Evolutionary conservation across 106 monocot genomes (phyloP), one percentile per base, ranked within the genome.

Genomic region (Cymbidium sinense): DNA sequence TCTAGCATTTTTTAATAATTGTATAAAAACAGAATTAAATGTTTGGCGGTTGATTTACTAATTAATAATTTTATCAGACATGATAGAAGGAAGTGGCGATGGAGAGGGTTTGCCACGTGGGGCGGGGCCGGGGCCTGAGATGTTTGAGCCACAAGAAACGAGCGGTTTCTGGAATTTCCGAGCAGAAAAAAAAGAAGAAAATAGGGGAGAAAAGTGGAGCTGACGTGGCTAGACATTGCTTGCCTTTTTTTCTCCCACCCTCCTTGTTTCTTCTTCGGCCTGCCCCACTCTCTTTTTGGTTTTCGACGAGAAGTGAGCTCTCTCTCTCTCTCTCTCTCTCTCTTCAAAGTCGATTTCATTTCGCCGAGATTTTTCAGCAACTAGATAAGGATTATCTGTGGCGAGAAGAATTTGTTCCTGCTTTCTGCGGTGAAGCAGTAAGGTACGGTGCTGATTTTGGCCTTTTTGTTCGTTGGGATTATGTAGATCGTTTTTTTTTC

Each of bases 101-200:
- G 19, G 17, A 35, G 3, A 3, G 34, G 34, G 15, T 17, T 4
- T 4, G 33, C 6, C 41, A 41, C 41, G 41, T 41, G 41, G 41
- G 41, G n/a, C 41, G 41, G 41, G 41, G 0, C 41, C 41, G 41
- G 41, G 70, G n/a, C 13, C 19, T 19, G 70, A 34, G 25, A 70
- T 35, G 27, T 70, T 31, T 70, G 70, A 70, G 15, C 70, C 70
- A 70, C 70, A 35, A 70, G 18, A 70, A 70, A 70, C 34, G 70
- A 70, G 34, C 31, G 34, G 70, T 70, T 36, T 70, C 18, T 34
- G 17, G 13, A 35, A 34, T 35, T 70, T 70, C 34, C 18, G 11
- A n/a, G 1, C 20, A 0, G 6, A 65, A 65, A 65, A 28, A 30
- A 30, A 65, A 10, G 7, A 65, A 65, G 2, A 31, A 0, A 30